Conservation (phyloP, 768 basidiomycete species). For the Xanthoconium stramineum region DNA sequence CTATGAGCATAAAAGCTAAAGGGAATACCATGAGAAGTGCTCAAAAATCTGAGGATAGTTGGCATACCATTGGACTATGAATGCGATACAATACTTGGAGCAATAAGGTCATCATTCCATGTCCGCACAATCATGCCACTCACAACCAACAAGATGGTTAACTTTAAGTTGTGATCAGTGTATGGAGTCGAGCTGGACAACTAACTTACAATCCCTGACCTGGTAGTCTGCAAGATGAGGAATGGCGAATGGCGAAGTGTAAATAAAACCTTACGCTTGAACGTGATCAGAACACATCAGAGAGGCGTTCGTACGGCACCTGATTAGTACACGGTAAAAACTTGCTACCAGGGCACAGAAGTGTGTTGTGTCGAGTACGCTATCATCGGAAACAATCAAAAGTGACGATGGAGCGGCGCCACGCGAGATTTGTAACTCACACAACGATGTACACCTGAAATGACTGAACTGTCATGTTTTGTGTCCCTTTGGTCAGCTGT, state of each 20-base stretch:
- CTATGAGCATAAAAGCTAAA: constrained; percentile 21
- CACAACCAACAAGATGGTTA: neutral
- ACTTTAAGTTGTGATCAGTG: neutral
- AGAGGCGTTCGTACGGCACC: neutral
- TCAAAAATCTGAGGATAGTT: neutral
- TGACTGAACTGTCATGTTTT: neutral
- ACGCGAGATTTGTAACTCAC: neutral
- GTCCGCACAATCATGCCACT: neutral
- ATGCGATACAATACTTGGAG: constrained; percentile 7
- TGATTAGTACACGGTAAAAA: neutral
- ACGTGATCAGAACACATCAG: neutral
- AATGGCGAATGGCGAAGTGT: neutral
- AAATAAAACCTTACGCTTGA: neutral
- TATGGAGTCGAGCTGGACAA: neutral
- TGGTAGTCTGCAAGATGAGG: neutral
- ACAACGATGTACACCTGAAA: constrained; percentile 3
- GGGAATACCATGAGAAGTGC: neutral
- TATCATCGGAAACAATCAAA: neutral
- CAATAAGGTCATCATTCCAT: neutral
- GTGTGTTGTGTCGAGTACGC: constrained; percentile 4
- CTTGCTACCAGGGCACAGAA: neutral
- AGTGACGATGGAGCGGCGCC: neutral
- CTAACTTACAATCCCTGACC: neutral
- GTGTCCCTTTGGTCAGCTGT: neutral
- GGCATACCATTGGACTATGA: constrained; percentile 14